Base-by-base conservation (phyloP, 768 basidiomycete genomes). In the Lentinula sp. region DNA sequence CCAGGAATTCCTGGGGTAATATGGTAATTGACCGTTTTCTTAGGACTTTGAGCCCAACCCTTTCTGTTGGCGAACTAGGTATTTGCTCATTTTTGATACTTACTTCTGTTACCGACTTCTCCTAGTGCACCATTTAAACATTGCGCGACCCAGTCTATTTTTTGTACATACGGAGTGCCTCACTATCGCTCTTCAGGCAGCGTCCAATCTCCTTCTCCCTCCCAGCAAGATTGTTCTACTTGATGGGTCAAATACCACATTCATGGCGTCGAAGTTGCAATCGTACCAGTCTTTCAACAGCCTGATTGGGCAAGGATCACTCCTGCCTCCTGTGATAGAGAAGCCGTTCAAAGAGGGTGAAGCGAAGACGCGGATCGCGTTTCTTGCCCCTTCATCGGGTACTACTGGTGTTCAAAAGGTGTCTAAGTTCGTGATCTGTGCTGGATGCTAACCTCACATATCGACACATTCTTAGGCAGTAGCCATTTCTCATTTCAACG, bases 381-480 rank as follows among this genome's bases (percentile, higher is more conserved):
- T 83, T 62, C 67, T 82, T 37, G 76, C 74, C 57, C 82, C 82
- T 62, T 82, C 81, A 1, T 82, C 80, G 52, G 81, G 81, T 2
- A 82, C 81, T 37, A 82, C 81, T 0, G 81, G 81, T 5, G 77
- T 74, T 58, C 82, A 79, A 55, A 80, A 82, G 68, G 77, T 75
- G 39, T 46, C 46, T 13, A 28, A 15, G 2, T 42, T 48, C 23
- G 32, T 42, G n/a, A 45, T 1, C 16, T 35, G 4, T 23, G 28
- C 31, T 39, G 50, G 18, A 15, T 39, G 16, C 40, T 15, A 32
- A 23, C 10, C 7, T 37, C 8, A 28, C n/a, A 39, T 5, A 39
- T 21, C 9, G n/a, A 39, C 10, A 23, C 16, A 39, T 18, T 8
- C 11, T 59, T 13, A 80, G 79, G 82, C 79, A 4, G 78, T 81